Conservation (phyloP, 176 grass and related monocot genomes). For the Triticum dicoccoides region DNA sequence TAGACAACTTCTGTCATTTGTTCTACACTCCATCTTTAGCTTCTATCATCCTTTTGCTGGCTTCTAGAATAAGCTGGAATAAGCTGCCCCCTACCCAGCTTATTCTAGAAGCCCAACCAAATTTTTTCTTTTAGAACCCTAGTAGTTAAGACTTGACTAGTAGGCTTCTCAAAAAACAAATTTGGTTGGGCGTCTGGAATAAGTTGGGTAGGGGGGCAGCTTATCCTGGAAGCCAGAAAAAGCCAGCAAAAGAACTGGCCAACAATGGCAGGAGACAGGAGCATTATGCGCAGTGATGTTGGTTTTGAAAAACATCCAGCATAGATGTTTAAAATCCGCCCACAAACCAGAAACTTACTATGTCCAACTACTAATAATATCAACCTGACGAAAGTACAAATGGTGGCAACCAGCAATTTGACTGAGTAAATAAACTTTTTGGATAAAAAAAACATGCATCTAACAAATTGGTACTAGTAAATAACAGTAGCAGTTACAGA, state of each 20-base stretch:
- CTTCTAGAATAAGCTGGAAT: too few relatives aligned
- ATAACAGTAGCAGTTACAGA: neutral
- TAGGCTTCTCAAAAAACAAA: too few relatives aligned
- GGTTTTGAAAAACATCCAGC: neutral
- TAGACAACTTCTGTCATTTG: neutral
- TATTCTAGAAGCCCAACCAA: too few relatives aligned
- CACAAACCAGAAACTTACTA: neutral
- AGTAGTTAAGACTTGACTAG: too few relatives aligned
- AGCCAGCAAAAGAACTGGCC: too few relatives aligned
- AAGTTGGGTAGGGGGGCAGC: too few relatives aligned
- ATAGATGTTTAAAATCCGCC: neutral
- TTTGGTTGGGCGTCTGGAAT: too few relatives aligned
- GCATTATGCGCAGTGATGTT: neutral
- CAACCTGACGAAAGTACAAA: neutral
- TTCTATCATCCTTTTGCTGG: neutral
- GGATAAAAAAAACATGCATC: neutral
- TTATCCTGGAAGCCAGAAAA: neutral
- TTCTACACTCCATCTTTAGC: neutral
- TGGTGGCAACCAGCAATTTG: neutral
- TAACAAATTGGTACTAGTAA: constrained; percentile 5
- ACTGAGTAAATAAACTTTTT: neutral
- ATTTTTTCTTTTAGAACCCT: too few relatives aligned
- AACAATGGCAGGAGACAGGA: neutral
- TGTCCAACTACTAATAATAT: neutral
- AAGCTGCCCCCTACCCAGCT: too few relatives aligned